phyloP scores from a whole-genome alignment of 179 eudicot species.

The Camellia oleifera region DNA sequence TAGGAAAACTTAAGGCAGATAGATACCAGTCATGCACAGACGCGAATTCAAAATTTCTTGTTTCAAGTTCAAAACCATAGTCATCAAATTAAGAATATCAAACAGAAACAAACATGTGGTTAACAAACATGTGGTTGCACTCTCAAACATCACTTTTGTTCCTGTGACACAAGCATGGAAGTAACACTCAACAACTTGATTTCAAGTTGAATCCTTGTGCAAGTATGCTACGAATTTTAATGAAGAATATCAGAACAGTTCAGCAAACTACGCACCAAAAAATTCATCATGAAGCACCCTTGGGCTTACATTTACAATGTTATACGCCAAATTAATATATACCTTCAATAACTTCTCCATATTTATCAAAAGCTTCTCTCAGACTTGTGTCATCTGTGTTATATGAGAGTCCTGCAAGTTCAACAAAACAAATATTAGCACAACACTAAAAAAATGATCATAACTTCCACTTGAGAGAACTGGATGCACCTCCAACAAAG shows the following conservation, averaged over 20 bases:
- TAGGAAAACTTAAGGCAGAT: not conserved
- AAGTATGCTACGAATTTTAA: not conserved
- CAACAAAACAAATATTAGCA: not conserved
- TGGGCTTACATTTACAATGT: not conserved
- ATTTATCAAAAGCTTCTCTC: constrained; percentile 47
- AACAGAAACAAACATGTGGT: too few species aligned
- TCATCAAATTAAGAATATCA: not conserved
- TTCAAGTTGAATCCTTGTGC: not conserved
- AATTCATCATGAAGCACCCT: too few species aligned
- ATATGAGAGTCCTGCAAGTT: constrained; percentile 60
- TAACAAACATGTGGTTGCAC: too few species aligned
- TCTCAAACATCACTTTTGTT: not conserved
- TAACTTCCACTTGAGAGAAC: not conserved
- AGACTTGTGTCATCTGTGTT: constrained; percentile 50
- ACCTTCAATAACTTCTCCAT: constrained; percentile 74
- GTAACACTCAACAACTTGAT: not conserved
- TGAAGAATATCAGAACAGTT: not conserved
- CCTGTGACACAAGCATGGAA: not conserved
- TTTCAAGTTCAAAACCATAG: not conserved
- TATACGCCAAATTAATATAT: not conserved
- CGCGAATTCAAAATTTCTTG: not conserved
- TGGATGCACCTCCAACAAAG: constrained; percentile 64
- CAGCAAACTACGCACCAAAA: not conserved
- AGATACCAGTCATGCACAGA: not conserved
- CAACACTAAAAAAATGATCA: not conserved